Percentiles rank a stretch among this genome's conserved stretches.
phyloP scores from a whole-genome alignment of 2,329 filamentous ascomycete genomes.

The Fusarium temperatum region DNA sequence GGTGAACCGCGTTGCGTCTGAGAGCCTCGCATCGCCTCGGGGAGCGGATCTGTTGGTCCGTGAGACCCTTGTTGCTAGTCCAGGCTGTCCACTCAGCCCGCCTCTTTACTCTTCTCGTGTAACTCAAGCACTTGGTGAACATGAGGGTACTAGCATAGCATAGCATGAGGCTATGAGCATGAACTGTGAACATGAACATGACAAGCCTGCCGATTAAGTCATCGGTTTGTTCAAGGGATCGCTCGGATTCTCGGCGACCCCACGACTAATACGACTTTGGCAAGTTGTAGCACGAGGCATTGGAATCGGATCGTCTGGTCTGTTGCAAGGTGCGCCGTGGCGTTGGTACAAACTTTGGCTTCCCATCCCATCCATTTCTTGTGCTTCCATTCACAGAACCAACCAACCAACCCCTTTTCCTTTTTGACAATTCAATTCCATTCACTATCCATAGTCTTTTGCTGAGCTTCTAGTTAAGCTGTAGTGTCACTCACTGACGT shows the following conservation, averaged over 20 bases:
- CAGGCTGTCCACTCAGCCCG: slow-evolving; percentile 33
- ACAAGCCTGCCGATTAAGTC: slow-evolving; percentile 27
- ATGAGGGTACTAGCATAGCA: background rate
- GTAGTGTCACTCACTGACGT: background rate
- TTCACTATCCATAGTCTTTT: background rate
- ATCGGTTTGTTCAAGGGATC: slow-evolving; percentile 15
- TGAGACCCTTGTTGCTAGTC: slow-evolving; percentile 20
- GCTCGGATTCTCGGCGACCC: slow-evolving; percentile 35
- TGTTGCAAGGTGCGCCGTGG: slow-evolving; percentile 29
- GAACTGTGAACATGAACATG: slow-evolving; percentile 25
- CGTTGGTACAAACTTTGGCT: slow-evolving; percentile 28
- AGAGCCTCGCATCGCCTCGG: background rate
- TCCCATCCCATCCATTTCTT: slow-evolving; percentile 9
- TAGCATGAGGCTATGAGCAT: background rate
- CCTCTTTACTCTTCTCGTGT: slow-evolving; percentile 28
- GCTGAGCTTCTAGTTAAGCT: slow-evolving; percentile 1
- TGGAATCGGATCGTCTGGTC: slow-evolving; percentile 33
- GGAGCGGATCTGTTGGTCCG: slow-evolving; percentile 31
- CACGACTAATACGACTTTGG: slow-evolving; percentile 7
- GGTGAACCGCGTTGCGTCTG: slow-evolving; percentile 31
- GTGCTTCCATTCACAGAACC: slow-evolving; percentile 18
- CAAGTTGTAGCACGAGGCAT: background rate
- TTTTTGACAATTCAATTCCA: slow-evolving; percentile 24
- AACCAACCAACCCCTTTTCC: slow-evolving; percentile 23
- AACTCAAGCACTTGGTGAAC: background rate